Percentiles rank a stretch among this genome's conserved stretches.
Conservation (phyloP, 1,284 basidiomycete genomes). For the Stygiomarasmius scandens region DNA sequence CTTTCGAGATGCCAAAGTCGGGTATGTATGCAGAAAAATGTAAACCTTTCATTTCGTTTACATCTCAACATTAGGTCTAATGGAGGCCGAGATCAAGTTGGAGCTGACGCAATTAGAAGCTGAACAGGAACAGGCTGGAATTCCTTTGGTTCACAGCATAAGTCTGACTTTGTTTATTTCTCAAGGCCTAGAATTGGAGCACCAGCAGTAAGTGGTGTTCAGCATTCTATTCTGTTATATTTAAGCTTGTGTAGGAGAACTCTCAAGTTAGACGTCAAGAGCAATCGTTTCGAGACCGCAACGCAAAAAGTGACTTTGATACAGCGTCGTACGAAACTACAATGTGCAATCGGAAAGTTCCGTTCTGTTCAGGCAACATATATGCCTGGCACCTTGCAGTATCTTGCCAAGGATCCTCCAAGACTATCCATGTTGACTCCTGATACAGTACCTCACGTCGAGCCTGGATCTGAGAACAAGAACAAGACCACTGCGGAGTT, state of each 20-base stretch:
- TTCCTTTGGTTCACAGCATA: conserved; percentile 7
- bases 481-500: not conserved
- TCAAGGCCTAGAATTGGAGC: conserved; percentile 19
- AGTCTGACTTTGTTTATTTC: conserved; percentile 14
- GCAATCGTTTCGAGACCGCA: not conserved
- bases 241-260: not conserved
- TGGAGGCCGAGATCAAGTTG: too few species aligned
- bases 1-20: conserved; percentile 20
- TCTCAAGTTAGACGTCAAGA: not conserved
- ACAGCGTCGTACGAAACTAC: too few species aligned
- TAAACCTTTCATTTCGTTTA: not conserved
- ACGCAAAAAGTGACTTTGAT: conserved; percentile 1
- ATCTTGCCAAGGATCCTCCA: too few species aligned
- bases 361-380: too few species aligned
- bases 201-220: conserved; percentile 19
- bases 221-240: not conserved
- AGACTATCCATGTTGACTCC: too few species aligned
- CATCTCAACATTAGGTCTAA: conserved; percentile 7
- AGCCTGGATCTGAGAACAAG: too few species aligned
- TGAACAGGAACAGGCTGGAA: not conserved
- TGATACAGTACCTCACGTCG: too few species aligned
- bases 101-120: conserved; percentile 17
- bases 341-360: too few species aligned
- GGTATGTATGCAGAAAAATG: not conserved
- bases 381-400: too few species aligned